These are phyloP conservation scores for Annona cherimola DNA, from an alignment of 164 flowering plant genomes.

Conservation along the genomic window DNA sequence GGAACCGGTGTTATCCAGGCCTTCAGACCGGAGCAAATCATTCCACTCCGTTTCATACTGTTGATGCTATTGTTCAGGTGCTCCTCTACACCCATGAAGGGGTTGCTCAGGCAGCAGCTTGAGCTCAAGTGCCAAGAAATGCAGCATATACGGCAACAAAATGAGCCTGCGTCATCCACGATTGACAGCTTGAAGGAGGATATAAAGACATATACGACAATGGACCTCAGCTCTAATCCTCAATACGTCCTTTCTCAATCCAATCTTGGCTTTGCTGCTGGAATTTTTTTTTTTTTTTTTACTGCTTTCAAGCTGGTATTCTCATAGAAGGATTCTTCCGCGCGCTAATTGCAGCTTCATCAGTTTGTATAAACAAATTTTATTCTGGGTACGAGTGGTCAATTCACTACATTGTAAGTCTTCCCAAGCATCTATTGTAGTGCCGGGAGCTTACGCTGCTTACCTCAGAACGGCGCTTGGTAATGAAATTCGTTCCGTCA, in stretches of 20 bases:
- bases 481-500: too few species aligned
- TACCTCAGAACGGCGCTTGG: too few species aligned
- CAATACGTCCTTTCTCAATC: slow-evolving; percentile 53
- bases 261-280: slow-evolving; percentile 44
- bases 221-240: slow-evolving; percentile 50
- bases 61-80: slow-evolving; percentile 6
- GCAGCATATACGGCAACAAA: not conserved
- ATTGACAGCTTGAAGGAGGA: slow-evolving; percentile 27
- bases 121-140: slow-evolving; percentile 21
- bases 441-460: not conserved
- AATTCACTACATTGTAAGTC: not conserved
- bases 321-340: slow-evolving; percentile 40
- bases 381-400: slow-evolving; percentile 63
- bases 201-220: slow-evolving; percentile 43
- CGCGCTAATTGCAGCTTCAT: slow-evolving; percentile 29
- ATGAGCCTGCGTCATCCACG: not conserved
- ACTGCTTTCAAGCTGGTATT: slow-evolving; percentile 10
- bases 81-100: slow-evolving; percentile 6
- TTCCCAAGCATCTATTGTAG: not conserved
- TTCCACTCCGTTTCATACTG: slow-evolving; percentile 35
- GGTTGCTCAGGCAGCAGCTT: slow-evolving; percentile 28
- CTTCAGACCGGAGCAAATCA: slow-evolving; percentile 39
- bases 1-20: slow-evolving; percentile 48
- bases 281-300: slow-evolving; percentile 41
- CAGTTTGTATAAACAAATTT: slow-evolving; percentile 32